Conservation (phyloP, 208 protist genomes). For the Wallacemonas rigidus region DNA sequence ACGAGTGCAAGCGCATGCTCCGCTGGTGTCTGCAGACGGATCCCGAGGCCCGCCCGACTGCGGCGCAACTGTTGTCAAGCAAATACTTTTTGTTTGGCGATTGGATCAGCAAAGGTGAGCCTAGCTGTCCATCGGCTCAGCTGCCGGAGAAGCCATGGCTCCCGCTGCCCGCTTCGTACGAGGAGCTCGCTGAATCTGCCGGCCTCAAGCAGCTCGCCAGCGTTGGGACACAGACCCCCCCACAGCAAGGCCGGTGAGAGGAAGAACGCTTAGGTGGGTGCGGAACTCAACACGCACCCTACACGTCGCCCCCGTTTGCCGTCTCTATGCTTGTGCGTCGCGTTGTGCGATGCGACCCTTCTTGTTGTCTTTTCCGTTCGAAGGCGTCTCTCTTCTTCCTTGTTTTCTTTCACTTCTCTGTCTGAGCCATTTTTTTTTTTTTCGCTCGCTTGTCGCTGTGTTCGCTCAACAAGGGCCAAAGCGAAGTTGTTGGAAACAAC, state of each 20-base stretch:
- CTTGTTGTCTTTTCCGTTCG: too few species aligned
- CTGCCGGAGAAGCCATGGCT: slow-evolving; percentile 58
- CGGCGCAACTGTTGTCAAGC: slow-evolving; percentile 58
- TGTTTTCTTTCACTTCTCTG: too few species aligned
- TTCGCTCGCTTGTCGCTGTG: too few species aligned
- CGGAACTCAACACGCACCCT: too few species aligned
- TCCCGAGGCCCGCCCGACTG: slow-evolving; percentile 55
- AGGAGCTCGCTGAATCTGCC: slow-evolving; percentile 37
- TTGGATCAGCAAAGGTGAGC: slow-evolving; percentile 41
- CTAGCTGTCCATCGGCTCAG: slow-evolving; percentile 2
- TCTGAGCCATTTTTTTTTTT: too few species aligned
- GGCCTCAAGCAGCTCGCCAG: slow-evolving; percentile 26
- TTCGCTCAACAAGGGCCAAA: too few species aligned
- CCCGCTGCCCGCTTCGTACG: slow-evolving; percentile 35
- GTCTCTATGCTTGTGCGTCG: too few species aligned
- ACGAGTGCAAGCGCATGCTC: slow-evolving; percentile 66
- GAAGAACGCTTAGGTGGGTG: slow-evolving; percentile 2
- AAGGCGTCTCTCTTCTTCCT: too few species aligned
- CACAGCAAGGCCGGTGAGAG: not conserved
- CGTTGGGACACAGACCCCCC: not conserved
- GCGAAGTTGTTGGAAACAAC: too few species aligned
- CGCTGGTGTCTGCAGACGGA: slow-evolving; percentile 56
- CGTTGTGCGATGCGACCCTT: too few species aligned
- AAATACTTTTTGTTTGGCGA: slow-evolving; percentile 77
- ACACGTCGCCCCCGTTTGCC: too few species aligned